Conservation (phyloP, 2,329 filamentous ascomycete genomes). For the Colletotrichum trifolii region DNA sequence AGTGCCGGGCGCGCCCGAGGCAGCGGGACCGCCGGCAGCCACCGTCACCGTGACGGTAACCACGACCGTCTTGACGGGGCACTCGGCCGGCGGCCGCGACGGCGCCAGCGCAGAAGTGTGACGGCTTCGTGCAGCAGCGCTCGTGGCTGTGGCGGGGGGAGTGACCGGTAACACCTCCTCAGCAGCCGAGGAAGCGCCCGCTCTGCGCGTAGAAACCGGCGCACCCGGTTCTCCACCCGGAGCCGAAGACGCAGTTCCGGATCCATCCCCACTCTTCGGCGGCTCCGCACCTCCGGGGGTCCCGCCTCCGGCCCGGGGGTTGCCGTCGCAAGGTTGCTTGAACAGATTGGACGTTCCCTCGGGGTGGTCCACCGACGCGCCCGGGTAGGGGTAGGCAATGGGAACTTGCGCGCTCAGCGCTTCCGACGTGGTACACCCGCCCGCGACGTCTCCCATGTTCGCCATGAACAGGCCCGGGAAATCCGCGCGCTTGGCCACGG, state of each 20-base stretch:
- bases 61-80: constrained; percentile 10
- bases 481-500: constrained; percentile 4
- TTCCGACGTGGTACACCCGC: constrained; percentile 26
- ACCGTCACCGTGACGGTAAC: constrained; percentile 36
- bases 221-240: too few relatives aligned
- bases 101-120: neutral
- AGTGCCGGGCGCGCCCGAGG: neutral
- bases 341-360: constrained; percentile 26
- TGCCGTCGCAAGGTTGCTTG: constrained; percentile 25
- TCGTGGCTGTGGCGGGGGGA: too few relatives aligned
- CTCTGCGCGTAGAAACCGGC: too few relatives aligned
- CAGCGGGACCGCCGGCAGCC: neutral
- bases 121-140: too few relatives aligned
- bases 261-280: neutral
- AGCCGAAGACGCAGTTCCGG: too few relatives aligned
- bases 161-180: too few relatives aligned
- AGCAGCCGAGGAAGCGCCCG: too few relatives aligned
- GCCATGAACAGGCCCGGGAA: constrained; percentile 32
- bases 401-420: constrained; percentile 25
- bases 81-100: neutral
- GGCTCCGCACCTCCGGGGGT: neutral
- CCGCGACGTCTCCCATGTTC: constrained; percentile 22
- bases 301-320: constrained; percentile 7
- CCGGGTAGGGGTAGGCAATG: constrained; percentile 15
- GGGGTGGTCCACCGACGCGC: constrained; percentile 9